Evolutionary conservation across 2,329 filamentous ascomycete species (phyloP).

Genomic region (Xylaria sp.): DNA sequence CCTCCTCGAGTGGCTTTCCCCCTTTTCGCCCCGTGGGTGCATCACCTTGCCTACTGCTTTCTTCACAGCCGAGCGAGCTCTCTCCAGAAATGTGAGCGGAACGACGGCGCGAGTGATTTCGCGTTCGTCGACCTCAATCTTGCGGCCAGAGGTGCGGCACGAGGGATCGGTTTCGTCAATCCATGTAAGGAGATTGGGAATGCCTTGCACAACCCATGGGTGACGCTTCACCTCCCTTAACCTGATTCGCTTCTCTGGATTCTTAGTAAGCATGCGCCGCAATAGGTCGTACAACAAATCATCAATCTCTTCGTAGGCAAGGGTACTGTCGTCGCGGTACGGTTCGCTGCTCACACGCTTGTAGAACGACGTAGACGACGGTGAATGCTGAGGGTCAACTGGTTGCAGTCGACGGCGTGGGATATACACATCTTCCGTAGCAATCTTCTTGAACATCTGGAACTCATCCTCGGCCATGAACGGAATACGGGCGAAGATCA

Average conservation of each 20-base stretch:
- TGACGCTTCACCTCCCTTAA: conserved; percentile 92
- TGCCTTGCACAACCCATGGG: conserved; percentile 82
- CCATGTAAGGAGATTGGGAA: conserved; percentile 77
- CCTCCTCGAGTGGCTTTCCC: conserved; percentile 56
- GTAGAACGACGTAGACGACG: conserved; percentile 57
- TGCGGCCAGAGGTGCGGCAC: conserved; percentile 74
- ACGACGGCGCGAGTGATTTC: conserved; percentile 91
- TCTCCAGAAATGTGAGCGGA: conserved; percentile 83
- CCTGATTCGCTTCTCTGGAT: conserved; percentile 85
- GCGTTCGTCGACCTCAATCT: conserved; percentile 87
- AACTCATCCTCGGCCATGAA: conserved; percentile 92
- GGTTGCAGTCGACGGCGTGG: conserved; percentile 81
- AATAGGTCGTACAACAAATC: conserved; percentile 80
- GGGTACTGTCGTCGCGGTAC: conserved; percentile 75
- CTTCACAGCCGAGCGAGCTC: conserved; percentile 77
- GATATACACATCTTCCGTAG: conserved; percentile 89
- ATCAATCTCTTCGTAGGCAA: conserved; percentile 85
- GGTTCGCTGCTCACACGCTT: conserved; percentile 63
- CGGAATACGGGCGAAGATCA: conserved; percentile 90
- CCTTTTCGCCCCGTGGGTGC: conserved; percentile 60
- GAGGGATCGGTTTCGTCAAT: conserved; percentile 92
- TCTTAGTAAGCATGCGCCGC: conserved; percentile 79
- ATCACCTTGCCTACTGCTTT: conserved; percentile 67
- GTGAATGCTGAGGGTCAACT: conserved; percentile 62
- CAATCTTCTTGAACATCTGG: conserved; percentile 88